Base-by-base conservation (phyloP, 2,329 filamentous ascomycete species). In the Truncatella angustata region DNA sequence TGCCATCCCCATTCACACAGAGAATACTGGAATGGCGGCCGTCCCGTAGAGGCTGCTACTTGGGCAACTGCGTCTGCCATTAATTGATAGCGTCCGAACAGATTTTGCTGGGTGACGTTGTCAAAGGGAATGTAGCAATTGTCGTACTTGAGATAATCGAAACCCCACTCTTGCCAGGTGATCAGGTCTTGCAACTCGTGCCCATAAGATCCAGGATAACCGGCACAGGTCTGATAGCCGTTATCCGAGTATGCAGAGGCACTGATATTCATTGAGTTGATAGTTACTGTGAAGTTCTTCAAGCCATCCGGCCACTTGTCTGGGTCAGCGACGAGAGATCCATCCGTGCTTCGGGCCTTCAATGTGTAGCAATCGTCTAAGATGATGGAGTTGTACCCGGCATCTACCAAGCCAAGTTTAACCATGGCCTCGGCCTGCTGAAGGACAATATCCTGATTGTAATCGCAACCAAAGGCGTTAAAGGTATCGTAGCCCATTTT, bases 1-100 rank as follows among this genome's bases (percentile, higher is more conserved):
- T 45, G 42, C 42, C 42, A 45, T 45, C 42, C 42, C 42, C 42
- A 45, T 26, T 45, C 42, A 26, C 42, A 45, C 24, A 45, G 28
- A 18, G 42, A 45, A n/a, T 12, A 45, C 14, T 45, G 42, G 23
- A 45, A 45, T 4, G 42, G 42, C 23, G 42, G 23, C 18, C 23
- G 42, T 28, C 42, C 42, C 14, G 42, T 45, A 23, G 42, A 45
- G 18, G 42, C 18, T 10, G 42, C 42, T 45, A 45, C 20, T 45
- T 45, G 42, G 18, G 23, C 42, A 28, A 45, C 28, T 14, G 42
- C 42, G 23, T 45, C 42, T 5, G 42, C 42, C 42, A 45, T 45
- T 45, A 4, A 24, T 11, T 45, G 18, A 23, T 45, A 45, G 2
- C 42, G 42, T 30, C 42, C 42, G 23, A 45, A 45, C 42, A 45